A percentile compares a stretch with the other conserved stretches of the same genome.
Conservation (phyloP, 192 early-diverging fungal species). For the Haplosporangium gracile region DNA sequence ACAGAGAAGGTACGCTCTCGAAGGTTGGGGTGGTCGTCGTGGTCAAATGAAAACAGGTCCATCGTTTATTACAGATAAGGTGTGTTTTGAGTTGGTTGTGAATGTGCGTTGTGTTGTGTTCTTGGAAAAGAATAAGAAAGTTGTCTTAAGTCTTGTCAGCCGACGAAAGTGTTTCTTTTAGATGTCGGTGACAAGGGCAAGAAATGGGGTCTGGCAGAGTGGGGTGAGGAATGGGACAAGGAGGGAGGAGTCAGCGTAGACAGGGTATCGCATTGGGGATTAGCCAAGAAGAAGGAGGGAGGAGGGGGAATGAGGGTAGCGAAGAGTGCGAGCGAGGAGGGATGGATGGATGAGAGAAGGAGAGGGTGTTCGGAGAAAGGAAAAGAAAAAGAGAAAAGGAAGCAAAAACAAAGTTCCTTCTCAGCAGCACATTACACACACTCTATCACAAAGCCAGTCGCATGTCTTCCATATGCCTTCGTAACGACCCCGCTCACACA, state of each 20-base stretch:
- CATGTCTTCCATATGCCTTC: too few relatives aligned
- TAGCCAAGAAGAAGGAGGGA: conserved; percentile 9
- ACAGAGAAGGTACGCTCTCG: conserved; percentile 45
- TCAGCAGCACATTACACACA: neutral
- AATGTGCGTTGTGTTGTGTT: neutral
- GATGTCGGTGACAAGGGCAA: neutral
- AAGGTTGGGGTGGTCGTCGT: conserved; percentile 59
- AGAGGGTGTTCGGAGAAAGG: neutral
- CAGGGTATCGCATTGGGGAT: conserved; percentile 50
- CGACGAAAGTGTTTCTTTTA: neutral
- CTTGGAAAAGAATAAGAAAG: neutral
- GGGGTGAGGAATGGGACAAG: conserved; percentile 47
- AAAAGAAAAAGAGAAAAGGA: conserved; percentile 1
- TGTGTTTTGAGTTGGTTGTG: neutral
- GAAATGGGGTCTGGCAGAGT: conserved; percentile 40
- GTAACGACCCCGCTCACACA: too few relatives aligned
- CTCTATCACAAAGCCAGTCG: too few relatives aligned
- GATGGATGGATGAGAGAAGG: neutral
- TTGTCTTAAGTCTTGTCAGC: conserved; percentile 24
- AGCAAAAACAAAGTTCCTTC: neutral
- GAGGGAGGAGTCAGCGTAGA: conserved; percentile 22
- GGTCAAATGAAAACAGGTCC: conserved; percentile 65
- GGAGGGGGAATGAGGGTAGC: neutral
- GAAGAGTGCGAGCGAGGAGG: neutral
- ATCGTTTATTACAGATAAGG: conserved; percentile 26